Percentiles rank a stretch among this genome's conserved stretches.
phyloP scores from a whole-genome alignment of 108 stramenopile species.

The Pinguiococcus pyrenoidosus region DNA sequence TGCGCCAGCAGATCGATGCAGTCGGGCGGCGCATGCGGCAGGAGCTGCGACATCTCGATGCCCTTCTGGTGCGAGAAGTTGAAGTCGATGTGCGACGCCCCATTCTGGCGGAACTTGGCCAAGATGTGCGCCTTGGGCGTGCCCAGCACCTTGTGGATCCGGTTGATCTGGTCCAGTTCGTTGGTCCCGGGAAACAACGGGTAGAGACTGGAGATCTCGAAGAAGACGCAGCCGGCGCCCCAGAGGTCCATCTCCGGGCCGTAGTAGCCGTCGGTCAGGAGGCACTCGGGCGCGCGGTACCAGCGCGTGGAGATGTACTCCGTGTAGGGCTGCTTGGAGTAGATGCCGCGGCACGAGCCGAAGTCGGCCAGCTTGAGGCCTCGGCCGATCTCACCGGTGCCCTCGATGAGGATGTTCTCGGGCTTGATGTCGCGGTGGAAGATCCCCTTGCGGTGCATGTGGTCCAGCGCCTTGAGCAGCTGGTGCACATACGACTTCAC shows the following conservation, averaged over 20 bases:
- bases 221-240: constrained; percentile 66
- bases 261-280: constrained; percentile 63
- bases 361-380: constrained; percentile 72
- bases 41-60: constrained; percentile 50
- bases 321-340: constrained; percentile 61
- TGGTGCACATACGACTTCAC: constrained; percentile 48
- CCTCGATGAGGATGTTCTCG: constrained; percentile 64
- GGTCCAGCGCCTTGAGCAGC: constrained; percentile 44
- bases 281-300: constrained; percentile 66
- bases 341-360: constrained; percentile 61
- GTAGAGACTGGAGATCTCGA: constrained; percentile 60
- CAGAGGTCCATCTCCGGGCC: constrained; percentile 69
- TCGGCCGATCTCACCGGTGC: constrained; percentile 25
- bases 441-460: constrained; percentile 57
- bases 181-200: constrained; percentile 65
- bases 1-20: constrained; percentile 46
- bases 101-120: constrained; percentile 44
- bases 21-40: constrained; percentile 47
- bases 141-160: constrained; percentile 58
- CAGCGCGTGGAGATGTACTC: constrained; percentile 74
- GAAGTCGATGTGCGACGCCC: constrained; percentile 51
- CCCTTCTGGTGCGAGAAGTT: constrained; percentile 48
- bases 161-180: constrained; percentile 57
- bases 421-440: constrained; percentile 73
- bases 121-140: too few relatives aligned